phyloP scores from a whole-genome alignment of 1,139 yeast species.

The Waltiozyma sp. region DNA sequence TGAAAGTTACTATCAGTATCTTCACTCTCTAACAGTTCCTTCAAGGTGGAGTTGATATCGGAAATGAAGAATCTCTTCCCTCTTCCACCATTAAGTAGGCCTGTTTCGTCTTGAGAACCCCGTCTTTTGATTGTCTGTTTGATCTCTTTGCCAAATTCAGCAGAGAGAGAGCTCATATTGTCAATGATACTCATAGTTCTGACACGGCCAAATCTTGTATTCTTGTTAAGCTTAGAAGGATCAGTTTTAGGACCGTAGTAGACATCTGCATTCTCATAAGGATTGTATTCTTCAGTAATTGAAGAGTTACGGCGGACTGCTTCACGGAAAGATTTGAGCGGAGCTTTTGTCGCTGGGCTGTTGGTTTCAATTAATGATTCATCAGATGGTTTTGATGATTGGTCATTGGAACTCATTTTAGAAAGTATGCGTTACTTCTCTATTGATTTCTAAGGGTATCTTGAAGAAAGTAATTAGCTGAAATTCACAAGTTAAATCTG shows the following conservation, averaged over 20 bases:
- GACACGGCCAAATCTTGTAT: slow-evolving; percentile 31
- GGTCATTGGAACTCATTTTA: background rate
- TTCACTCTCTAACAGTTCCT: slow-evolving; percentile 60
- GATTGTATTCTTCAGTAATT: slow-evolving; percentile 40
- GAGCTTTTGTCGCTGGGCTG: background rate
- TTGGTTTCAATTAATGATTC: background rate
- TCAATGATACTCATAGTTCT: slow-evolving; percentile 37
- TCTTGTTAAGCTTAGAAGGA: slow-evolving; percentile 32
- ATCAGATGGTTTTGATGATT: background rate
- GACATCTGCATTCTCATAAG: slow-evolving; percentile 54
- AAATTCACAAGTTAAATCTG: too few species aligned
- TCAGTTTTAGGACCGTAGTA: slow-evolving; percentile 62
- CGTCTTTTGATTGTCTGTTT: slow-evolving; percentile 33
- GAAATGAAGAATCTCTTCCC: slow-evolving; percentile 54
- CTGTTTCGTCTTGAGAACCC: slow-evolving; percentile 55
- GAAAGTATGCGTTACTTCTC: too few species aligned
- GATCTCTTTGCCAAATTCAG: slow-evolving; percentile 12
- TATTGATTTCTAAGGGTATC: too few species aligned
- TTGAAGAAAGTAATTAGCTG: too few species aligned
- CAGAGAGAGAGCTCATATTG: slow-evolving; percentile 11
- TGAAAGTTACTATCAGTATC: slow-evolving; percentile 84
- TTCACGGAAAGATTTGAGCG: background rate
- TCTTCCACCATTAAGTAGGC: slow-evolving; percentile 22
- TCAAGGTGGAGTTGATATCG: slow-evolving; percentile 65
- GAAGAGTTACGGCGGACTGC: slow-evolving; percentile 17